Conservation (phyloP, 208 protist genomes). For the Acanthamoeba healyi region DNA sequence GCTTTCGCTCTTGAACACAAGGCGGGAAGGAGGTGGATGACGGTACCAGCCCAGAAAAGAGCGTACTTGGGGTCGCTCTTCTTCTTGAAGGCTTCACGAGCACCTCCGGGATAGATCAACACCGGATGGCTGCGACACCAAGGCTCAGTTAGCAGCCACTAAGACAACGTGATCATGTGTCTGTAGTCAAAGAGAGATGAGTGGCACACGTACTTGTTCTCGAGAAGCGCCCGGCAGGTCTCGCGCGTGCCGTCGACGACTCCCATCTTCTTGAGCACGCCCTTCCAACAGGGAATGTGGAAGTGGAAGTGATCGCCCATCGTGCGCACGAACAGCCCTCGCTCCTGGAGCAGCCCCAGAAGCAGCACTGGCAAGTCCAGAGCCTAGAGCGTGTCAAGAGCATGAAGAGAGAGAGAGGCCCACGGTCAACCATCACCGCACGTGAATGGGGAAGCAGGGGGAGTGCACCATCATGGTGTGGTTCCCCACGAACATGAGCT, state of each 20-base stretch:
- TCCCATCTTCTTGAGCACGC: slow-evolving; percentile 12
- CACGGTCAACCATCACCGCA: too few relatives aligned
- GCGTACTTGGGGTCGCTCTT: slow-evolving; percentile 51
- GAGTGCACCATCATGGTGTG: slow-evolving; percentile 45
- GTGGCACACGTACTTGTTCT: not conserved
- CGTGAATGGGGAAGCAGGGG: not conserved
- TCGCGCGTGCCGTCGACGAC: not conserved
- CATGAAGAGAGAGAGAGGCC: too few relatives aligned
- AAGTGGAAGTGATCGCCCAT: slow-evolving; percentile 60
- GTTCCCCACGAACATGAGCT: slow-evolving; percentile 58
- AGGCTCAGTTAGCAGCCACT: not conserved
- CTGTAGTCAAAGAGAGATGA: not conserved
- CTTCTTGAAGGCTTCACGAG: slow-evolving; percentile 38
- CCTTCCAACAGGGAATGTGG: not conserved
- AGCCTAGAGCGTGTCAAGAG: not conserved
- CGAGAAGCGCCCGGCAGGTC: not conserved
- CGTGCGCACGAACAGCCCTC: slow-evolving; percentile 19
- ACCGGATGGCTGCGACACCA: not conserved
- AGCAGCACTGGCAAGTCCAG: slow-evolving; percentile 39
- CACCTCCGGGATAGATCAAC: slow-evolving; percentile 44
- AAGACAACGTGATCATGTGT: not conserved
- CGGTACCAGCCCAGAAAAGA: slow-evolving; percentile 26
- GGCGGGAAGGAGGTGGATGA: too few relatives aligned
- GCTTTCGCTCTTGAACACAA: too few relatives aligned
- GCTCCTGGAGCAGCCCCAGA: not conserved